Percentiles rank a stretch among this genome's conserved stretches.
These are phyloP conservation scores for Solanum ahanhuiri DNA, from an alignment of 257 asterid species.

Conservation along the genomic window DNA sequence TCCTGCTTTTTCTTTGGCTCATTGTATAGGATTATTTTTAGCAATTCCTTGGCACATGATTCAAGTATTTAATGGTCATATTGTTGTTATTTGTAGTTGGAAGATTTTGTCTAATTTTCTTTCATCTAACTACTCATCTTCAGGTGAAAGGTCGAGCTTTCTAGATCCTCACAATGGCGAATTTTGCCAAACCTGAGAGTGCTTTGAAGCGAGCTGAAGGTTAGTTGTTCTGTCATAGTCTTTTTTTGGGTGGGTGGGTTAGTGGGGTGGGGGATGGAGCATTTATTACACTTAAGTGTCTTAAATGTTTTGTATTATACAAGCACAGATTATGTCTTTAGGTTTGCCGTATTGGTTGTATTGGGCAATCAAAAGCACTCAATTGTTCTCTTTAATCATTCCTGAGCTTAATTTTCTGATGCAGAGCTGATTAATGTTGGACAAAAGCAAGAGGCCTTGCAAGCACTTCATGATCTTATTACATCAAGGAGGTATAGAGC, in stretches of 20 bases:
- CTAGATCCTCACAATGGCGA: not conserved
- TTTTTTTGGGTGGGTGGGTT: not conserved
- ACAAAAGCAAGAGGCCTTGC: slow-evolving; percentile 31
- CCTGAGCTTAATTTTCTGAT: not conserved
- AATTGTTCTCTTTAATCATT: not conserved
- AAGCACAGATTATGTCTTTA: not conserved
- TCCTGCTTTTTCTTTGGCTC: not conserved
- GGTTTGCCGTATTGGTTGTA: not conserved
- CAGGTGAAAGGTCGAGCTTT: not conserved
- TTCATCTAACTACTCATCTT: not conserved
- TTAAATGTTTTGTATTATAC: not conserved
- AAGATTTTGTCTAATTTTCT: not conserved
- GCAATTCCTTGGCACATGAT: not conserved
- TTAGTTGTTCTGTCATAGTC: not conserved
- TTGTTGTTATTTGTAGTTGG: not conserved
- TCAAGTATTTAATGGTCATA: not conserved
- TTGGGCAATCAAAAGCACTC: not conserved
- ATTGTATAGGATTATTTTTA: not conserved
- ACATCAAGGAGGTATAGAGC: slow-evolving; percentile 31
- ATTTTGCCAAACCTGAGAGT: slow-evolving; percentile 25
- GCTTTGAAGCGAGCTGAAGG: slow-evolving; percentile 37
- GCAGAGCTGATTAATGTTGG: slow-evolving; percentile 32
- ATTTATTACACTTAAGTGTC: not conserved
- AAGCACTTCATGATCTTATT: slow-evolving; percentile 26
- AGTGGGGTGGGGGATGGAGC: not conserved